Evolutionary conservation across 2,329 filamentous ascomycete species (phyloP).

Genomic region (Westerdykella ornata): DNA sequence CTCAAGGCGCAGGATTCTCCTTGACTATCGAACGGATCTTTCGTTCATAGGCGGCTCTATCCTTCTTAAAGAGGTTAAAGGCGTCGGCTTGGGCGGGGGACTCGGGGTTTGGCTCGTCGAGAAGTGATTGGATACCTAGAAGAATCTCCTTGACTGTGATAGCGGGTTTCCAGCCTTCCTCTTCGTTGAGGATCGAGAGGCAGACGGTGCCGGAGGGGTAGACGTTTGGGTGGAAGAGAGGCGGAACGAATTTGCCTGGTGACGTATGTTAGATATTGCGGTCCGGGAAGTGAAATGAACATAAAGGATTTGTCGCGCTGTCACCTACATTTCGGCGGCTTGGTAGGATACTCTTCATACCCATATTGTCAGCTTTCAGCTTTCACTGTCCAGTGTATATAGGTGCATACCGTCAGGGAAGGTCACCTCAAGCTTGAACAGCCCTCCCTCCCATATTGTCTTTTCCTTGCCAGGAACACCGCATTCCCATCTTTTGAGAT

Average conservation of each 20-base stretch:
- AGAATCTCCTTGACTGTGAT: slow-evolving; percentile 98
- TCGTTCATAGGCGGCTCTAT: slow-evolving; percentile 78
- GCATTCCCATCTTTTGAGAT: slow-evolving; percentile 95
- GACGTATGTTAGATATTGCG: slow-evolving; percentile 2
- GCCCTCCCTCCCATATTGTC: slow-evolving; percentile 94
- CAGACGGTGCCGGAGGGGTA: slow-evolving; percentile 98
- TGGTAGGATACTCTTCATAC: slow-evolving; percentile 83
- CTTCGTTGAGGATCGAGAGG: slow-evolving; percentile 93
- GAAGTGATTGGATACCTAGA: slow-evolving; percentile 87
- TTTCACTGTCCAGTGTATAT: background rate
- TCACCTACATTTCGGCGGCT: slow-evolving; percentile 89
- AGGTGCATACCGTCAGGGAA: slow-evolving; percentile 78
- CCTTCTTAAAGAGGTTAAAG: slow-evolving; percentile 94
- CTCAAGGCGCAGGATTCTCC: slow-evolving; percentile 68
- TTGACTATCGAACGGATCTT: slow-evolving; percentile 79
- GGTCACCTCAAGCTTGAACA: slow-evolving; percentile 87
- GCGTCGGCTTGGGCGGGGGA: slow-evolving; percentile 95
- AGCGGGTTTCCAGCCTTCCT: slow-evolving; percentile 96
- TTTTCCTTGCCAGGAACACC: slow-evolving; percentile 93
- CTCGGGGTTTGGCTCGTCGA: slow-evolving; percentile 95
- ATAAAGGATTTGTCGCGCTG: background rate
- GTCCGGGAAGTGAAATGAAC: too few species aligned
- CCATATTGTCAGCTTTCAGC: slow-evolving; percentile 2
- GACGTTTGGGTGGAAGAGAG: slow-evolving; percentile 96
- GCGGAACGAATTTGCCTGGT: slow-evolving; percentile 88